phyloP scores from a whole-genome alignment of 2,329 filamentous ascomycete genomes.

The Setomelanomma holmii region DNA sequence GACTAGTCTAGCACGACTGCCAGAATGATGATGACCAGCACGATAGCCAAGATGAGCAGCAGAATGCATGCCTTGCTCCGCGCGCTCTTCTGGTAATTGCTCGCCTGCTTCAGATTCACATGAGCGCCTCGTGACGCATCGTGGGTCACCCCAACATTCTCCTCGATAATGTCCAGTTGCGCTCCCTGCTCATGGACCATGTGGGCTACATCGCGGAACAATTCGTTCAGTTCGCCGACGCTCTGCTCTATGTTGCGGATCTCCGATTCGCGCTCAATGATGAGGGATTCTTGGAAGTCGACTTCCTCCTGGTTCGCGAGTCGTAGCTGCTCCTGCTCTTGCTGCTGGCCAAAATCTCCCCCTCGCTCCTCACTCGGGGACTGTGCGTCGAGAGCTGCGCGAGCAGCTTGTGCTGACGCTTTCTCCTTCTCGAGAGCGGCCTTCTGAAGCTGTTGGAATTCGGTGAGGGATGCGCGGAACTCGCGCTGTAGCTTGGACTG shows the following conservation, averaged over 20 bases:
- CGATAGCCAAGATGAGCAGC: constrained; percentile 84
- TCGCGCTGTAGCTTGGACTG: constrained; percentile 94
- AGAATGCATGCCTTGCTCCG: constrained; percentile 94
- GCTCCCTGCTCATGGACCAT: constrained; percentile 95
- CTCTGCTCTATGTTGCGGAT: constrained; percentile 98
- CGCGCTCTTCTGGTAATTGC: constrained; percentile 92
- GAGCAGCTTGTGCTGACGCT: constrained; percentile 81
- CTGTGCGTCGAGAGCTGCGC: constrained; percentile 71
- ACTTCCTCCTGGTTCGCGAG: constrained; percentile 93
- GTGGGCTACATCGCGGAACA: constrained; percentile 97
- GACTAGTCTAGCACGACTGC: constrained; percentile 78
- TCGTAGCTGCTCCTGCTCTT: constrained; percentile 73
- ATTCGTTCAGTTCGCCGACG: constrained; percentile 92
- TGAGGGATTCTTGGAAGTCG: constrained; percentile 94
- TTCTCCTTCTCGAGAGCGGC: constrained; percentile 91
- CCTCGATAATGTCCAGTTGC: constrained; percentile 82
- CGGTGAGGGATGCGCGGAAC: constrained; percentile 84
- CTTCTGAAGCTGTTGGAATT: constrained; percentile 93
- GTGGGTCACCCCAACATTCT: constrained; percentile 84
- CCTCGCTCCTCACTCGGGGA: constrained; percentile 52
- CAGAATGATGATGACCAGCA: constrained; percentile 86
- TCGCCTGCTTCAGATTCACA: constrained; percentile 82
- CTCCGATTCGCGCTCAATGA: constrained; percentile 94
- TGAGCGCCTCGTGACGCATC: constrained; percentile 86
- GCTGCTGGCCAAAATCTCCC: constrained; percentile 63